Conservation (phyloP, 1,284 basidiomycete species). For the Cutaneotrichosporon cyanovorans region DNA sequence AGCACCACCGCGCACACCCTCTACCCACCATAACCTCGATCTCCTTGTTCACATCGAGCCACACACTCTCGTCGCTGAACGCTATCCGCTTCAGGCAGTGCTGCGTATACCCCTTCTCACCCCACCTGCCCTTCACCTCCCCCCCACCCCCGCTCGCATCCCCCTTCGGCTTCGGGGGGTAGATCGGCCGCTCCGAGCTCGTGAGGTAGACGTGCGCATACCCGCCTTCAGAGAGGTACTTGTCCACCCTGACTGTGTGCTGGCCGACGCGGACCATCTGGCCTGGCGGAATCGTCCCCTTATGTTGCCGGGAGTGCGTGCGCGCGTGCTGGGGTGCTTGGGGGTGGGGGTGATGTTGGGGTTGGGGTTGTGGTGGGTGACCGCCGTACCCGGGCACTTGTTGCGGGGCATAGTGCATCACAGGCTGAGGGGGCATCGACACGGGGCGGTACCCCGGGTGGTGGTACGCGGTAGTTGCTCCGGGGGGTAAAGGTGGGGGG, state of each 20-base stretch:
- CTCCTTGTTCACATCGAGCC: conserved; percentile 93
- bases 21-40: conserved; percentile 91
- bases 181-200: conserved; percentile 72
- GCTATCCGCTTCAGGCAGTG: conserved; percentile 97
- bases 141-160: no score
- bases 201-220: conserved; percentile 99
- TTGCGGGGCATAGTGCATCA: background rate
- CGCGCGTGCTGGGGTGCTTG: conserved; percentile 1
- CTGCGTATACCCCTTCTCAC: conserved; percentile 57
- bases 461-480: no score
- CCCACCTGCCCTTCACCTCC: conserved; percentile 46
- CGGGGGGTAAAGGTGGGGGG: no score
- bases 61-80: conserved; percentile 78
- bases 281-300: conserved; percentile 54
- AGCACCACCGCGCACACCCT: background rate
- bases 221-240: conserved; percentile 93
- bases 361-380: background rate
- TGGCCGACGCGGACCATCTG: conserved; percentile 87
- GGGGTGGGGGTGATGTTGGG: no score
- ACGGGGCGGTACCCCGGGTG: no score
- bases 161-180: conserved; percentile 39
- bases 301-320: conserved; percentile 22
- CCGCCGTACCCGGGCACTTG: background rate
- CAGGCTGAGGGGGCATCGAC: no score
- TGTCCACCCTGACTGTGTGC: conserved; percentile 73